Evolutionary conservation across 179 eudicot species (phyloP).

Genomic region (Patellifolia procumbens): DNA sequence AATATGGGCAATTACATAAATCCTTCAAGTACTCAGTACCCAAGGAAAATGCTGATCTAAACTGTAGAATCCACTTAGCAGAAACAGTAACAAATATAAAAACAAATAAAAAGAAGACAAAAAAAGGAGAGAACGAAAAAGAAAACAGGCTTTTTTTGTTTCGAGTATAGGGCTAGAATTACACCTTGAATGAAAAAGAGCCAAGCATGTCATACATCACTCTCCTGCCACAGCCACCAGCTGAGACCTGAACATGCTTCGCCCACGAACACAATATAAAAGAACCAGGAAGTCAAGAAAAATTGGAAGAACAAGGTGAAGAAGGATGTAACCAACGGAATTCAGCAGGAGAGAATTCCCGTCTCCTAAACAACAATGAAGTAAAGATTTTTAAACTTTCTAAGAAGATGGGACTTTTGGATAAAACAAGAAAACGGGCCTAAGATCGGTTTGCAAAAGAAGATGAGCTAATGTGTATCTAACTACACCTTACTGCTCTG

Average conservation of each 20-base stretch:
- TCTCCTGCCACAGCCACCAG: conserved; percentile 26
- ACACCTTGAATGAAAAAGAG: conserved; percentile 26
- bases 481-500: conserved; percentile 35
- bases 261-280: conserved; percentile 36
- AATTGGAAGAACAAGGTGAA: conserved; percentile 10
- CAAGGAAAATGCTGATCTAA: conserved; percentile 12
- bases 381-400: conserved; percentile 22
- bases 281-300: conserved; percentile 23
- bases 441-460: conserved; percentile 20
- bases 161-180: conserved; percentile 5
- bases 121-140: too few species aligned
- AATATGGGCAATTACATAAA: conserved; percentile 15
- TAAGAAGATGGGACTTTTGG: conserved; percentile 6
- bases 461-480: conserved; percentile 25
- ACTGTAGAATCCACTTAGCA: conserved; percentile 8
- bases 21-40: not conserved
- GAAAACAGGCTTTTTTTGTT: not conserved
- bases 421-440: conserved; percentile 9
- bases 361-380: not conserved
- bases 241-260: conserved; percentile 26
- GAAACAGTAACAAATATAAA: not conserved
- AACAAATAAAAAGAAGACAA: not conserved
- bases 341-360: conserved; percentile 9
- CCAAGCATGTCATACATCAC: conserved; percentile 31
- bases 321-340: conserved; percentile 11